Evolutionary conservation across 352 stramenopile genomes (phyloP), one percentile per base, ranked within the genome.

Genomic region (Phytophthora gonapodyides): DNA sequence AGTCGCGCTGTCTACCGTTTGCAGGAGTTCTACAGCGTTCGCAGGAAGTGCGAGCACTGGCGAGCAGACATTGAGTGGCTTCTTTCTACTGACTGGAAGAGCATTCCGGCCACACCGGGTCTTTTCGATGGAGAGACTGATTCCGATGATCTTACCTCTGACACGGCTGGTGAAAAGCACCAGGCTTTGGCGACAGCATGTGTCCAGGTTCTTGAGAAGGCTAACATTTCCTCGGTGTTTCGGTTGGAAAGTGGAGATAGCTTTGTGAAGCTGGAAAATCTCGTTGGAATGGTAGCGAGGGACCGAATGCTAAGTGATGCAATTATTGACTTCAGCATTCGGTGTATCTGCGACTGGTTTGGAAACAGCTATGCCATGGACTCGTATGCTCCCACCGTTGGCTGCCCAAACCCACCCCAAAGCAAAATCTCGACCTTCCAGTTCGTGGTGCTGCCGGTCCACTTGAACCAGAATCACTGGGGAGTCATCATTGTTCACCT

Each of bases 21-120:
- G 33, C 7, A 52, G 30, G 31, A 52, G 21, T 54, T 54, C 41
- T 59, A 59, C 52, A 50, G 11, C 15, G 48, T 54, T 11, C 11
- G 11, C 8, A 53, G 27, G 52, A 43, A 21, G 12, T 59, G 5
- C 12, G 31, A 34, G 12, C 0, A 11, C 2, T 54, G 42, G 24
- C 3, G 31, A 16, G 8, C 9, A 48, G 34, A 47, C 11, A 11
- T 54, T 8, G 16, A 48, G 15, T 61, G 43, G 24, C 21, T 48
- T 21, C 16, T 31, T 4, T 40, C 42, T 4, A 54, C 35, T 1
- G 19, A 61, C 7, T 61, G 33, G 43, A 13, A n/a, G 4, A n/a
- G 21, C 8, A 35, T 54, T 3, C 48, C 43, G 2, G 54, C 43
- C 7, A 51, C 5, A 15, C 35, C 43, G 6, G 36, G 48, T 2